Conservation (phyloP, 2,329 filamentous ascomycete species). For the Neopestalotiopsis clavispora region DNA sequence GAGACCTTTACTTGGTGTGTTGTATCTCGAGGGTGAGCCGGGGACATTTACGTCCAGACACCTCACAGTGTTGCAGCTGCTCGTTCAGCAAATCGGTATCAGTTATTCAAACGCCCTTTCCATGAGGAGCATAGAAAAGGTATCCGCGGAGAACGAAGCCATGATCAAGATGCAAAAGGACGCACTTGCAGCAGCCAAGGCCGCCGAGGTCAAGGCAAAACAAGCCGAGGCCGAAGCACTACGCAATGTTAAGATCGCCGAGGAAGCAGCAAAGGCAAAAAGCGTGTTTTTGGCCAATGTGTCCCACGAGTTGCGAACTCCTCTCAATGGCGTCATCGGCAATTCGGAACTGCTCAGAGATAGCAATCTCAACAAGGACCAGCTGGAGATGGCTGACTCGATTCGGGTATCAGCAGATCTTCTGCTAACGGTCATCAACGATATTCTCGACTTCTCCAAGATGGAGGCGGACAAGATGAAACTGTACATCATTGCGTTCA, state of each 20-base stretch:
- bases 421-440: slow-evolving; percentile 90
- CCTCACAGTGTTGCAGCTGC: slow-evolving; percentile 67
- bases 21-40: slow-evolving; percentile 77
- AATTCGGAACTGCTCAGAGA: slow-evolving; percentile 85
- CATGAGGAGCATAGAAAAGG: slow-evolving; percentile 75
- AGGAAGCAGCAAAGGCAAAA: slow-evolving; percentile 83
- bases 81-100: slow-evolving; percentile 80
- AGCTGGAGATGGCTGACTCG: slow-evolving; percentile 85
- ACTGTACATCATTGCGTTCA: slow-evolving; percentile 73
- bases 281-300: slow-evolving; percentile 82
- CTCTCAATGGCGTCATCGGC: slow-evolving; percentile 86
- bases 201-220: slow-evolving; percentile 78
- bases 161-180: slow-evolving; percentile 81
- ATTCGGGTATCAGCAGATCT: slow-evolving; percentile 87
- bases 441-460: slow-evolving; percentile 94
- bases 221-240: slow-evolving; percentile 77
- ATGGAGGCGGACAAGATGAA: slow-evolving; percentile 90
- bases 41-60: slow-evolving; percentile 80
- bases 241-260: slow-evolving; percentile 79
- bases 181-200: slow-evolving; percentile 72
- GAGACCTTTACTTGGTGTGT: slow-evolving; percentile 71
- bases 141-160: slow-evolving; percentile 76
- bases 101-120: slow-evolving; percentile 72
- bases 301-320: slow-evolving; percentile 80
- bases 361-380: slow-evolving; percentile 74